These are phyloP conservation scores for Teunomyces aglyptinius DNA, from an alignment of 805 yeast genomes.

Conservation along the genomic window DNA sequence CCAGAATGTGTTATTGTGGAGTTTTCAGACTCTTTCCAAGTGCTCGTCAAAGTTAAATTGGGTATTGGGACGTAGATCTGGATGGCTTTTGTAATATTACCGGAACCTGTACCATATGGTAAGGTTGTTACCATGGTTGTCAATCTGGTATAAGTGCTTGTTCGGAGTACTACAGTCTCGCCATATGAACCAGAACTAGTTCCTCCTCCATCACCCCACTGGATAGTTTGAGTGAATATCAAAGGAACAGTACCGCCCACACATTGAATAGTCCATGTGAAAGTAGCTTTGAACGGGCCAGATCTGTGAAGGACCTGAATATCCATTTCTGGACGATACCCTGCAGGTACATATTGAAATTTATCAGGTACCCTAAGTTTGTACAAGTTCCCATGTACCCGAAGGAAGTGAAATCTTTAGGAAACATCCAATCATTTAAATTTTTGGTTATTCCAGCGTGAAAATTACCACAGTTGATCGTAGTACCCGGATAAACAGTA, in stretches of 20 bases:
- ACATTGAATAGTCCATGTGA: background rate
- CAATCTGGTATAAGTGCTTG: background rate
- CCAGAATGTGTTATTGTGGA: background rate
- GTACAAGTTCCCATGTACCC: constrained; percentile 15
- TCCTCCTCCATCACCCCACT: too few species aligned
- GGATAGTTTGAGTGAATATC: background rate
- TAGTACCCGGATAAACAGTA: constrained; percentile 5
- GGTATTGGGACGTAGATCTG: background rate
- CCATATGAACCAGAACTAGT: background rate
- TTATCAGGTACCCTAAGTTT: background rate
- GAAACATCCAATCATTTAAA: constrained; percentile 20
- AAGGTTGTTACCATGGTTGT: background rate
- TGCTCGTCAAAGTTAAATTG: background rate
- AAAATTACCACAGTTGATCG: constrained; percentile 18
- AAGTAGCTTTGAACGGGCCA: background rate
- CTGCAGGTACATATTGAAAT: constrained; percentile 23
- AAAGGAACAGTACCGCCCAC: background rate
- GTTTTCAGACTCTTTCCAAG: background rate
- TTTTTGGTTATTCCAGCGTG: constrained; percentile 17
- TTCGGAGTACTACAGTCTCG: background rate
- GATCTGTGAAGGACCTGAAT: background rate
- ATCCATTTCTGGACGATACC: constrained; percentile 19
- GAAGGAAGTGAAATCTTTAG: constrained; percentile 7
- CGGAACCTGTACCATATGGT: background rate
- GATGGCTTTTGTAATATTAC: background rate